These are phyloP conservation scores for Phialocephala subalpina DNA, from an alignment of 2,329 filamentous ascomycete genomes.

Conservation along the genomic window DNA sequence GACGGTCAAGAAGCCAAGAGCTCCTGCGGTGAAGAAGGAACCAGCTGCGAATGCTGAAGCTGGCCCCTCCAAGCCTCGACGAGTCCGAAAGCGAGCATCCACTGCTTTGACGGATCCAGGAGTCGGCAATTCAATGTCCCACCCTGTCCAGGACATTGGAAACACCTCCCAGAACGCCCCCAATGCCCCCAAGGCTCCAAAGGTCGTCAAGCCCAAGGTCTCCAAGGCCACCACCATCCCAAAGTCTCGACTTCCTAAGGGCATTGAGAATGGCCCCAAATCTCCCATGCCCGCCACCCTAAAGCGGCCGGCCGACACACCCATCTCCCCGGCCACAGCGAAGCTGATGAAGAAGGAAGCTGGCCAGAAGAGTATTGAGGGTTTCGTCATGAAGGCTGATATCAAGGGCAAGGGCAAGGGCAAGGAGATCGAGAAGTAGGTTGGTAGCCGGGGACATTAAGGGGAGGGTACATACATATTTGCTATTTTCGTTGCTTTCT, in stretches of 20 bases:
- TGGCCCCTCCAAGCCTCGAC: too few species aligned
- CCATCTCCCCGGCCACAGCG: background rate
- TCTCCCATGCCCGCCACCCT: background rate
- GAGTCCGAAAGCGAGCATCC: too few species aligned
- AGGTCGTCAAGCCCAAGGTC: too few species aligned
- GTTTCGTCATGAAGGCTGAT: background rate
- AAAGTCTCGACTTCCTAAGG: background rate
- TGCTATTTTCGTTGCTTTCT: too few species aligned
- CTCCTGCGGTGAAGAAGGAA: background rate
- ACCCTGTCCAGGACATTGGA: background rate
- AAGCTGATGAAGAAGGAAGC: background rate
- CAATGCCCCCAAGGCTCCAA: too few species aligned
- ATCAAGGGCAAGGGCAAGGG: background rate
- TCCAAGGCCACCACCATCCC: too few species aligned
- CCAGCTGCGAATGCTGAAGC: background rate
- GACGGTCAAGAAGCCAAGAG: background rate
- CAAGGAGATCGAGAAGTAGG: background rate
- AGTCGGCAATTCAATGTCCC: background rate
- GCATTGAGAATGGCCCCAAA: background rate
- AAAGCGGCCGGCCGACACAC: too few species aligned
- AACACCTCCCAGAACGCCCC: too few species aligned
- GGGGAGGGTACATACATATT: too few species aligned
- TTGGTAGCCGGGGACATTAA: too few species aligned
- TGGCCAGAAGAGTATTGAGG: background rate
- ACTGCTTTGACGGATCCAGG: too few species aligned